A percentile compares a stretch with the other conserved stretches of the same genome.
These are phyloP conservation scores for Agaricus bisporus DNA, from an alignment of 768 basidiomycete species.

Conservation along the genomic window DNA sequence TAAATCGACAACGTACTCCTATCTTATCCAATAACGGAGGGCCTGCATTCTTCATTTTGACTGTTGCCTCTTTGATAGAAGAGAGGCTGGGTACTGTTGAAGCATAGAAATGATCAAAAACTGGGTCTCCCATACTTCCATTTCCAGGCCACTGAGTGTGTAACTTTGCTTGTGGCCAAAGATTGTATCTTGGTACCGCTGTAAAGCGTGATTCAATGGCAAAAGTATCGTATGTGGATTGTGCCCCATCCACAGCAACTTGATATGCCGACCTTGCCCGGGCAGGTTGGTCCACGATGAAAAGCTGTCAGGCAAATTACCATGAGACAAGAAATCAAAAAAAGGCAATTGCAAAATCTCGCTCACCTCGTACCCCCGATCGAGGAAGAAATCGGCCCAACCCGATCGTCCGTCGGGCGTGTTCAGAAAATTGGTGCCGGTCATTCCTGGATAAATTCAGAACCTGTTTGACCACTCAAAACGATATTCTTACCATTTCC, in stretches of 20 bases:
- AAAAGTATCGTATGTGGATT: constrained; percentile 21
- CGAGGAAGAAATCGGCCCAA: constrained; percentile 53
- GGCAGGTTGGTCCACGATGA: constrained; percentile 40
- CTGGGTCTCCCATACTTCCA: constrained; percentile 37
- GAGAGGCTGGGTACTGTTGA: constrained; percentile 34
- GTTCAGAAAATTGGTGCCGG: constrained; percentile 45
- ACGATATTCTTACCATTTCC: constrained; percentile 29
- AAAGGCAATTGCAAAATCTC: neutral
- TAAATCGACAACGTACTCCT: constrained; percentile 28
- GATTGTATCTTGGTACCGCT: constrained; percentile 28
- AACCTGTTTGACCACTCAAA: neutral
- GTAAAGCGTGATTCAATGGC: constrained; percentile 37
- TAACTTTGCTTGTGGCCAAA: constrained; percentile 41
- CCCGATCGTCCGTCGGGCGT: constrained; percentile 48
- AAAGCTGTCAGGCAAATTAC: constrained; percentile 23
- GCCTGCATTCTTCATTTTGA: constrained; percentile 36
- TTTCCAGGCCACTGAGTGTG: constrained; percentile 51
- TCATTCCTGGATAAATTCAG: constrained; percentile 30
- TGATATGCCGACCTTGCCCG: constrained; percentile 43
- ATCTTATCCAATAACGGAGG: constrained; percentile 38
- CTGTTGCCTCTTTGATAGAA: constrained; percentile 28
- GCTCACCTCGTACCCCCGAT: constrained; percentile 43
- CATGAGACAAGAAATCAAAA: neutral
- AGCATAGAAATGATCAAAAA: constrained; percentile 39
- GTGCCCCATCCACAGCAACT: constrained; percentile 28